These are phyloP conservation scores for Cercospora canescens DNA, from an alignment of 2,329 filamentous ascomycete genomes.

Conservation along the genomic window DNA sequence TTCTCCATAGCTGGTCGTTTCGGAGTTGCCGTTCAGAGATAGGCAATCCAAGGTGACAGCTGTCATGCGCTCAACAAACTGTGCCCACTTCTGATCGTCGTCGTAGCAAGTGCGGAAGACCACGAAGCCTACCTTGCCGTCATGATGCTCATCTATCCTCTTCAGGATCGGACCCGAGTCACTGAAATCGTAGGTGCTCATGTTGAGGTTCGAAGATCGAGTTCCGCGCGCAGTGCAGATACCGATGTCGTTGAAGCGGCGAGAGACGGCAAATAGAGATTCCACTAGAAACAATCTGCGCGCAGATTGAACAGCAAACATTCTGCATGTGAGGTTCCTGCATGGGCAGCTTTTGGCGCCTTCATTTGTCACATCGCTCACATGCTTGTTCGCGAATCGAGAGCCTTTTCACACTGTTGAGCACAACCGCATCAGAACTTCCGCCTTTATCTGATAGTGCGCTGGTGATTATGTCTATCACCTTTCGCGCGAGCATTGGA, in stretches of 20 bases:
- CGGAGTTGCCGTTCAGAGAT: background rate
- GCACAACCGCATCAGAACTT: too few relatives aligned
- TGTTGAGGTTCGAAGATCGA: background rate
- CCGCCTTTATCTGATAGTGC: too few relatives aligned
- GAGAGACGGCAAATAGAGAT: background rate
- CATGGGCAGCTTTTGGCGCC: background rate
- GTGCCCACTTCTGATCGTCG: constrained; percentile 4
- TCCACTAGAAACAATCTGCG: background rate
- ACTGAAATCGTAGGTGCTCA: background rate
- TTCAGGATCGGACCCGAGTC: background rate
- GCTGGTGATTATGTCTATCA: too few relatives aligned
- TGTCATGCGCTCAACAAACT: background rate
- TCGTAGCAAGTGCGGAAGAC: constrained; percentile 8
- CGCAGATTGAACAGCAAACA: background rate
- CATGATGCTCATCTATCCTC: background rate
- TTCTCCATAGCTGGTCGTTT: too few relatives aligned
- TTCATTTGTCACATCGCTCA: background rate
- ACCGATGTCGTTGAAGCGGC: background rate
- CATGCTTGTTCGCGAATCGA: too few relatives aligned
- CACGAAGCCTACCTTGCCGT: constrained; percentile 10
- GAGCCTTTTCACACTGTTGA: too few relatives aligned
- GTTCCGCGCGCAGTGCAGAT: background rate
- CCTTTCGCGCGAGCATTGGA: too few relatives aligned
- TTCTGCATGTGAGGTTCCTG: background rate
- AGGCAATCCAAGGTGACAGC: background rate